These are phyloP conservation scores for Tuber borchii DNA, from an alignment of 495 filamentous ascomycete species.

Conservation along the genomic window DNA sequence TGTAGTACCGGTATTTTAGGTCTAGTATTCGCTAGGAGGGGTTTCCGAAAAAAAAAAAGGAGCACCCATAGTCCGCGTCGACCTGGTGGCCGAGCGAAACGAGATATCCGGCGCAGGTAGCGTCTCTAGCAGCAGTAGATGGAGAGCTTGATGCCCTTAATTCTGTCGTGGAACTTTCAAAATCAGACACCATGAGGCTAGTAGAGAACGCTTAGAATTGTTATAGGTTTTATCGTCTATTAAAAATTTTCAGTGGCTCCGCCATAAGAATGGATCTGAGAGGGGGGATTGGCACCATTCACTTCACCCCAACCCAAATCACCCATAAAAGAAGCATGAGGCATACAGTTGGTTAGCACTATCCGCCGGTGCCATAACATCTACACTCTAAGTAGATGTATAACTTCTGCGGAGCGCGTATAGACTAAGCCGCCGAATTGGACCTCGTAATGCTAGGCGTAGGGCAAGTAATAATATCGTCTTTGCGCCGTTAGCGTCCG, in stretches of 20 bases:
- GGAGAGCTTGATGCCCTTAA: conserved; percentile 57
- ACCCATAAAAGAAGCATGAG: conserved; percentile 29
- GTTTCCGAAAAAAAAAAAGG: too few relatives aligned
- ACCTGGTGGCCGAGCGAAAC: conserved; percentile 55
- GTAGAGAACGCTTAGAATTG: conserved; percentile 57
- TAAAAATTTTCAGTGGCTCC: conserved; percentile 43
- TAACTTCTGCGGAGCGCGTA: too few relatives aligned
- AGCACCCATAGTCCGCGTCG: too few relatives aligned
- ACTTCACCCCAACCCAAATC: conserved; percentile 19
- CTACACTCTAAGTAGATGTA: too few relatives aligned
- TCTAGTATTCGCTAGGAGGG: conserved; percentile 43
- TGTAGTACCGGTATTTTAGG: conserved; percentile 68
- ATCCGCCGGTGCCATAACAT: too few relatives aligned
- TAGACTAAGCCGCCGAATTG: too few relatives aligned
- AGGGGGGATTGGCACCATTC: not conserved
- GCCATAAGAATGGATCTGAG: conserved; percentile 48
- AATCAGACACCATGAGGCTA: conserved; percentile 50
- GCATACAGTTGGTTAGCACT: conserved; percentile 38
- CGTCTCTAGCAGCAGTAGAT: conserved; percentile 59
- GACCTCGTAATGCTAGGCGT: too few relatives aligned
- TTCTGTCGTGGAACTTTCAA: conserved; percentile 57
- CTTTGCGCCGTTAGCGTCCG: too few relatives aligned
- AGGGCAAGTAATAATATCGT: too few relatives aligned
- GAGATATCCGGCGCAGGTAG: conserved; percentile 52
- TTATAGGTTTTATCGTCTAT: not conserved